Base-by-base conservation (phyloP, 108 stramenopile genomes). In the Discostella pseudostelligera region DNA sequence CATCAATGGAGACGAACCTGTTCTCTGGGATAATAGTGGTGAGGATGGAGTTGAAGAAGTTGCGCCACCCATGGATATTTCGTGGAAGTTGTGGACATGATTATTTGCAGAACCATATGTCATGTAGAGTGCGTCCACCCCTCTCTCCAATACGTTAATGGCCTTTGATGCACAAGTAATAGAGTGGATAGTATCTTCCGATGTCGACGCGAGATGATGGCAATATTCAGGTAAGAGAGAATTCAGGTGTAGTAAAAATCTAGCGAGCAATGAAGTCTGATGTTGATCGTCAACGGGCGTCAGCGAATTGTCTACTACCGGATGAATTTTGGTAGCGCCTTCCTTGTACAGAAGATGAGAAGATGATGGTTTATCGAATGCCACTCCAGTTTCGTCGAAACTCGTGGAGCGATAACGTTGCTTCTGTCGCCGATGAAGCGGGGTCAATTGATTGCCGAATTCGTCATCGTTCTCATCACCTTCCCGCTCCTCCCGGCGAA, bases 151-250 rank as follows among this genome's bases (percentile, higher is more conserved):
- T 14, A 67, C 61, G 21, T 36, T 12, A 20, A 75, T 53, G 46
- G 74, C 74, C 28, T 62, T 67, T 1, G 66, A 55, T 13, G 74
- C 74, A 10, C 55, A 54, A 28, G 26, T 62, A 19, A 49, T 49
- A 42, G 54, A 62, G 40, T 37, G 45, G 4, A 39, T n/a, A 13
- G 60, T 47, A 48, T 67, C 46, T 1, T 64, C 22, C 0, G 74
- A 59, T 0, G 32, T 55, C 0, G 42, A 14, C 0, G 51, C 13
- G 17, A 75, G 66, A 47, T 75, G 59, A 10, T 48, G 35, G 53
- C 66, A 75, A 36, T 67, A 75, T 62, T 67, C 66, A 3, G 74
- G 74, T 36, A 75, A 60, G 14, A 67, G 17, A 16, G 65, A 65
- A 47, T 75, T 48, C 13, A 75, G 48, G 36, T 40, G 49, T 13